Percentiles rank a stretch among this genome's conserved stretches.
phyloP scores from a whole-genome alignment of 805 yeast species.

The Candida ovalis region DNA sequence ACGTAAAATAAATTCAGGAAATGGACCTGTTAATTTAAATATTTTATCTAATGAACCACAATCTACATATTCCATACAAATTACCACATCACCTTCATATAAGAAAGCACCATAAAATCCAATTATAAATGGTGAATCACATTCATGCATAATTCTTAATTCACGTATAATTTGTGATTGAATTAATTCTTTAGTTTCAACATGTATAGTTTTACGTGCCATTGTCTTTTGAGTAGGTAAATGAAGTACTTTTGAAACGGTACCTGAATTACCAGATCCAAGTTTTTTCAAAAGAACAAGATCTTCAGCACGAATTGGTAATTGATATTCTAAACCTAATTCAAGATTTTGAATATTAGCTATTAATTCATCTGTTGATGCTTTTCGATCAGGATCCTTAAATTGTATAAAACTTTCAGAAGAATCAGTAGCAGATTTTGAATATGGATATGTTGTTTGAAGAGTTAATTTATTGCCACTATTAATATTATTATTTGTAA shows the following conservation, averaged over 20 bases:
- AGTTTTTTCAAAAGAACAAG: conserved; percentile 69
- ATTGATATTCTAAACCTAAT: conserved; percentile 50
- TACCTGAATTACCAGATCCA: conserved; percentile 94
- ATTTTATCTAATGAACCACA: conserved; percentile 89
- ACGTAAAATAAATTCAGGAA: conserved; percentile 65
- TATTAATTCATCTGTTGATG: conserved; percentile 35
- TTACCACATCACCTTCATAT: conserved; percentile 69
- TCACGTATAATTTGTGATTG: conserved; percentile 86
- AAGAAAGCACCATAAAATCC: conserved; percentile 90
- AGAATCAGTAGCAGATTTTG: conserved; percentile 8
- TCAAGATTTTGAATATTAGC: conserved; percentile 46
- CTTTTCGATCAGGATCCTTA: conserved; percentile 29
- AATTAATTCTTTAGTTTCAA: conserved; percentile 75
- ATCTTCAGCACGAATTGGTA: conserved; percentile 58
- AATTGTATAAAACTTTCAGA: conserved; percentile 15
- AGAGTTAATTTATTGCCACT: conserved; percentile 1
- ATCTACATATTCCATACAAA: conserved; percentile 95
- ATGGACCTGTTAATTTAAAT: conserved; percentile 53
- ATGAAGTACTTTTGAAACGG: conserved; percentile 84
- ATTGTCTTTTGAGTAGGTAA: conserved; percentile 81
- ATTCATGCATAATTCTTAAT: conserved; percentile 84
- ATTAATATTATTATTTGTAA: too few relatives aligned
- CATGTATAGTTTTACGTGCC: conserved; percentile 86
- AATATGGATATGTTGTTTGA: neutral
- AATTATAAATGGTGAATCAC: conserved; percentile 77